These are phyloP conservation scores for Linnemannia zychae DNA, from an alignment of 192 early-diverging fungal genomes.

Conservation along the genomic window DNA sequence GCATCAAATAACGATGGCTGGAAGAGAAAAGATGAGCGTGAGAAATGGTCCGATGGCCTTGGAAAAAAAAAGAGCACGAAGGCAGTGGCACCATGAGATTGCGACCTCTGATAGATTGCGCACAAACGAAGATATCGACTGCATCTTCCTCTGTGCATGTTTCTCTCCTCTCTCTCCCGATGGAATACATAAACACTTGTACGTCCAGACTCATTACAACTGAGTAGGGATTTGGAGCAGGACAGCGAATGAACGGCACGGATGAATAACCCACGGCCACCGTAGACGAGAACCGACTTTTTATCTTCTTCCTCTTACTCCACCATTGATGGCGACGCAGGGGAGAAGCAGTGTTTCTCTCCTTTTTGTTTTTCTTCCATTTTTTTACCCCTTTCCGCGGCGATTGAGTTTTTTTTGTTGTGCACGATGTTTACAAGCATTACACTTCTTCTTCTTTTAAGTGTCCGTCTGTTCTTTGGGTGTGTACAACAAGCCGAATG, in stretches of 20 bases:
- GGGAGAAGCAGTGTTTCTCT: background rate
- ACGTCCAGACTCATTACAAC: background rate
- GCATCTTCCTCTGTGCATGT: no score
- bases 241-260: background rate
- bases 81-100: conserved; percentile 2
- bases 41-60: conserved; percentile 5
- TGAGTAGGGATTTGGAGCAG: background rate
- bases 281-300: background rate
- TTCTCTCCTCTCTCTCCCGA: background rate
- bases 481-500: background rate
- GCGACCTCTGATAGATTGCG: background rate
- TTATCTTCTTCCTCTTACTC: no score
- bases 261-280: background rate
- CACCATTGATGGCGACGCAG: background rate
- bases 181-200: background rate
- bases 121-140: background rate
- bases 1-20: background rate
- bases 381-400: conserved; percentile 9
- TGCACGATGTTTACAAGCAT: background rate
- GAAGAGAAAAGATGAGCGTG: conserved; percentile 7
- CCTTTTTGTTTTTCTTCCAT: background rate
- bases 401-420: background rate
- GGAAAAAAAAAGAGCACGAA: background rate
- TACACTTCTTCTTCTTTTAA: background rate
- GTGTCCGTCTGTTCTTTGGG: background rate